Conservation (phyloP, 371 early-diverging fungal genomes). For the Synchytrium microbalum region DNA sequence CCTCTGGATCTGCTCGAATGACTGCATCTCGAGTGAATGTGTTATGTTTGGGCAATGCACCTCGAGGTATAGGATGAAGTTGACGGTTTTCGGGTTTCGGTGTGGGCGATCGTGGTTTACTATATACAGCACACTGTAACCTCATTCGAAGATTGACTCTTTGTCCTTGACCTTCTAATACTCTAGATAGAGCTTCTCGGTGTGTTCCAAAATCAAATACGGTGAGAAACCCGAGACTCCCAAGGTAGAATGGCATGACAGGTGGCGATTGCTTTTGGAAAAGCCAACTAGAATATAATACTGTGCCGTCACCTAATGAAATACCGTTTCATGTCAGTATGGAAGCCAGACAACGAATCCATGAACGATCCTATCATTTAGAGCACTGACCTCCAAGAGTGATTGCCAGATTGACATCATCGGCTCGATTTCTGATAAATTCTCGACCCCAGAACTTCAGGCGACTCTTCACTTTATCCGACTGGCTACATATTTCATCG, state of each 20-base stretch:
- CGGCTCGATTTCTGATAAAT: background rate
- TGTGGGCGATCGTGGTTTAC: conserved; percentile 12
- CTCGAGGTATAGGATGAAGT: background rate
- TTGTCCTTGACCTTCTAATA: conserved; percentile 39
- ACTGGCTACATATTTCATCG: background rate
- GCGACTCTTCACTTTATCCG: background rate
- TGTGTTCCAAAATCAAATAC: conserved; percentile 64
- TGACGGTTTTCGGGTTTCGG: background rate
- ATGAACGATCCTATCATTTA: background rate
- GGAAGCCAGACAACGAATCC: too few relatives aligned
- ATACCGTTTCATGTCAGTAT: too few relatives aligned
- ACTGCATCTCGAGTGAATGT: conserved; percentile 16
- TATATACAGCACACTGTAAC: conserved; percentile 73
- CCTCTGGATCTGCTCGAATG: background rate
- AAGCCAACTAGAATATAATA: conserved; percentile 56
- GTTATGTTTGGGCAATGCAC: background rate
- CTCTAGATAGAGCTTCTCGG: background rate
- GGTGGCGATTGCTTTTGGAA: conserved; percentile 85
- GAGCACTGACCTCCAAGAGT: background rate
- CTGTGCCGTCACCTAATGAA: conserved; percentile 17
- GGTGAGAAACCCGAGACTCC: conserved; percentile 80
- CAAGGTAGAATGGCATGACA: conserved; percentile 72
- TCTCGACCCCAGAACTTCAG: background rate
- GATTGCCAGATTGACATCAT: background rate
- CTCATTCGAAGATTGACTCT: conserved; percentile 84